phyloP scores from a whole-genome alignment of 176 grass and related monocot genomes.

The Ampelocalamus luodianensis region DNA sequence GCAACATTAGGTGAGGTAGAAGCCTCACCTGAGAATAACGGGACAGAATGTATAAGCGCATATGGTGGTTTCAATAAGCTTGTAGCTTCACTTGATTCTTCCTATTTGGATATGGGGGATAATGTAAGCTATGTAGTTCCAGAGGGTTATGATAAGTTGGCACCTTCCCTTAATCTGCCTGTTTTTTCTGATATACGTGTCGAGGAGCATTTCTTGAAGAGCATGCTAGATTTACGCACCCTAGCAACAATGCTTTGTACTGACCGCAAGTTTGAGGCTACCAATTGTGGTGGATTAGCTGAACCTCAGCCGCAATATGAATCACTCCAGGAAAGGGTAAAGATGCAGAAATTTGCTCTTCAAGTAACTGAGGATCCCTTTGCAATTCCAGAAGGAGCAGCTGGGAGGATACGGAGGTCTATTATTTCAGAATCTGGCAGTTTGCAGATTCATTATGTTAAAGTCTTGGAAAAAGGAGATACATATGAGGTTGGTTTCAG shows the following conservation, averaged over 20 bases:
- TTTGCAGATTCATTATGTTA: conserved; percentile 94
- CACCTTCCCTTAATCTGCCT: conserved; percentile 72
- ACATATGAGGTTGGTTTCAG: conserved; percentile 87
- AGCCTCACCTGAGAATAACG: conserved; percentile 51
- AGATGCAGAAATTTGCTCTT: conserved; percentile 76
- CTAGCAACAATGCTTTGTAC: conserved; percentile 76
- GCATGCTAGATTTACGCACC: conserved; percentile 69
- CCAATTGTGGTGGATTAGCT: conserved; percentile 70
- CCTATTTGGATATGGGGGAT: conserved; percentile 91
- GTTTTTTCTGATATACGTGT: conserved; percentile 80
- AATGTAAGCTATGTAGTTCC: conserved; percentile 79
- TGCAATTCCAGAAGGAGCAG: conserved; percentile 91
- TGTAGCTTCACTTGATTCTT: conserved; percentile 69
- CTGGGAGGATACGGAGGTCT: conserved; percentile 84
- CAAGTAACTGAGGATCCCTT: conserved; percentile 88
- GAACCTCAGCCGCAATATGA: conserved; percentile 79
- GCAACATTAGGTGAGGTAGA: conserved; percentile 41
- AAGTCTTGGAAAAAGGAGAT: conserved; percentile 99
- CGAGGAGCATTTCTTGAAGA: conserved; percentile 75
- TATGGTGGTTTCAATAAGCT: conserved; percentile 73
- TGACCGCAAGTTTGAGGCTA: conserved; percentile 60
- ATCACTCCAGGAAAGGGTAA: conserved; percentile 88
- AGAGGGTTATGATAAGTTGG: conserved; percentile 91
- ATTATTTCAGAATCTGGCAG: conserved; percentile 87
- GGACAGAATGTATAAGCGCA: conserved; percentile 45